phyloP scores from a whole-genome alignment of 495 filamentous ascomycete species.

The Aspergillus olivimuriae region DNA sequence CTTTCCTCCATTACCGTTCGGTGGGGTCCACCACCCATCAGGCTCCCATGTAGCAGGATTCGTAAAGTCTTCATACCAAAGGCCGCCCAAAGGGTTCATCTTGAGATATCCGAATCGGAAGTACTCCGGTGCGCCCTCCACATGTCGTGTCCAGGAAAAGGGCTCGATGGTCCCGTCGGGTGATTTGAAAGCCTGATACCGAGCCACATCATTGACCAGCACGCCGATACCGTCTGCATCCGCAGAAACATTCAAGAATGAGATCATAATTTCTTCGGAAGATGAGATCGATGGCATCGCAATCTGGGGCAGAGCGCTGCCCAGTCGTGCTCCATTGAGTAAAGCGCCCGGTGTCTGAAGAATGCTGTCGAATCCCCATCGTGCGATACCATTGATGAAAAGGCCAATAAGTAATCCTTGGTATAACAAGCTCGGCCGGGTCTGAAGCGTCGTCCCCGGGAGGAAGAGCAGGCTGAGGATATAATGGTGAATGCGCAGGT shows the following conservation, averaged over 20 bases:
- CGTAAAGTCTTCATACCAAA: slow-evolving; percentile 67
- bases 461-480: slow-evolving; percentile 55
- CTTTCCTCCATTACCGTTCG: neutral
- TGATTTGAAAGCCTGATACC: slow-evolving; percentile 38
- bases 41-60: slow-evolving; percentile 62
- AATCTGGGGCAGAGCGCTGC: slow-evolving; percentile 41
- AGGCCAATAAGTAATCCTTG: slow-evolving; percentile 57
- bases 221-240: slow-evolving; percentile 51
- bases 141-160: slow-evolving; percentile 41
- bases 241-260: slow-evolving; percentile 29
- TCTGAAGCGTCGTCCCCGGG: slow-evolving; percentile 52
- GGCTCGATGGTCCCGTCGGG: slow-evolving; percentile 31
- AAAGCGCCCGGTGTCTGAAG: slow-evolving; percentile 50
- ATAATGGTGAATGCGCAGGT: slow-evolving; percentile 60
- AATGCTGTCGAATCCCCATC: slow-evolving; percentile 60
- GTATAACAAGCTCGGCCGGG: slow-evolving; percentile 50
- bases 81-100: slow-evolving; percentile 42
- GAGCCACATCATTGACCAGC: slow-evolving; percentile 54
- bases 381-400: slow-evolving; percentile 59
- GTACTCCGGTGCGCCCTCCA: slow-evolving; percentile 54
- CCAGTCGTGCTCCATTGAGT: slow-evolving; percentile 43
- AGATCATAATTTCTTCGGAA: slow-evolving; percentile 40
- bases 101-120: slow-evolving; percentile 76
- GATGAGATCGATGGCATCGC: slow-evolving; percentile 24
- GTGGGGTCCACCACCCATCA: slow-evolving; percentile 36